Conservation (phyloP, 2,329 filamentous ascomycete genomes). For the Sporothrix euskadiensis region DNA sequence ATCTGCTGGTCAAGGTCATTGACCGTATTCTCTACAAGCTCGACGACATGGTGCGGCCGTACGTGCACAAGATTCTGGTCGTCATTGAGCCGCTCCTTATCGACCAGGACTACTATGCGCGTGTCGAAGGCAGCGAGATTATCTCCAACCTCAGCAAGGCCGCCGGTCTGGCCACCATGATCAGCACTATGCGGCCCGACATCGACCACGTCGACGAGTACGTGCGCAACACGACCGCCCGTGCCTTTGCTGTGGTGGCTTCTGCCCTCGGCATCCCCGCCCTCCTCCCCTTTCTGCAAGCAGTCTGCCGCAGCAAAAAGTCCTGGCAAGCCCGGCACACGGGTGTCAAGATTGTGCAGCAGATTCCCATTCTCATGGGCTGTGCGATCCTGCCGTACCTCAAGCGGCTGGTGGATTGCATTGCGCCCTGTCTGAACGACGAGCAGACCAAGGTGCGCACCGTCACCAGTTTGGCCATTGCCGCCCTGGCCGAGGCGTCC, state of each 20-base stretch:
- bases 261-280: conserved; percentile 95
- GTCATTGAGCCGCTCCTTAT: conserved; percentile 99
- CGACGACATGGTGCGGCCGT: conserved; percentile 92
- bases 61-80: conserved; percentile 96
- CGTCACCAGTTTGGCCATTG: conserved; percentile 91
- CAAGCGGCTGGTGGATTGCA: conserved; percentile 94
- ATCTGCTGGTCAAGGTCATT: conserved; percentile 98
- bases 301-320: conserved; percentile 97
- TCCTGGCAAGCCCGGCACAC: conserved; percentile 98
- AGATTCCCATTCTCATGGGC: conserved; percentile 98
- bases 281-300: conserved; percentile 88
- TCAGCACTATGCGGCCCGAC: conserved; percentile 97
- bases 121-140: conserved; percentile 96
- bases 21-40: conserved; percentile 98
- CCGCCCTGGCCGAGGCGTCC: conserved; percentile 90
- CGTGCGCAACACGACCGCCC: conserved; percentile 93
- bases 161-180: conserved; percentile 96
- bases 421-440: conserved; percentile 92
- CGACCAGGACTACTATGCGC: conserved; percentile 98
- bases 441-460: conserved; percentile 98
- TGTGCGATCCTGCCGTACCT: conserved; percentile 94
- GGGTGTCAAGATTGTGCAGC: conserved; percentile 98
- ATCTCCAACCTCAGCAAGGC: conserved; percentile 98
- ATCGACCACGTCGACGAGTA: conserved; percentile 99
- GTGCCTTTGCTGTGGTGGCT: conserved; percentile 95